A percentile compares a stretch with the other conserved stretches of the same genome.
Conservation (phyloP, 306 rosid species). For the Acacia melanoxylon region DNA sequence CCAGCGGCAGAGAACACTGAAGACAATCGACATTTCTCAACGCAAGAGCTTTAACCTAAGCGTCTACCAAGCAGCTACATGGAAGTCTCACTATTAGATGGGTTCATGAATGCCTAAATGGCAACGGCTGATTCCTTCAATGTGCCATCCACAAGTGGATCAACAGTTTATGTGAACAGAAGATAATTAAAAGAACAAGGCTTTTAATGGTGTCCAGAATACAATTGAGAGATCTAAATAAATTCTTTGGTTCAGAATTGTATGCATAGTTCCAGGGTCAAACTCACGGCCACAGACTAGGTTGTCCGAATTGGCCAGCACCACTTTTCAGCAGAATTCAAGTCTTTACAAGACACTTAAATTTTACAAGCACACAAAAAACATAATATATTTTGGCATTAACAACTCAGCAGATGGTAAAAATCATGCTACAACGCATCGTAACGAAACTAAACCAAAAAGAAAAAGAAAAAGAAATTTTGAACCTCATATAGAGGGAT, state of each 20-base stretch:
- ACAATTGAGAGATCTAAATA: constrained; percentile 35
- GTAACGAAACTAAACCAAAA: background rate
- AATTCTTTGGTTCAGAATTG: background rate
- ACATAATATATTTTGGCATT: background rate
- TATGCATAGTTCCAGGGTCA: background rate
- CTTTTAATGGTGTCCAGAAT: constrained; percentile 1
- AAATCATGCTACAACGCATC: background rate
- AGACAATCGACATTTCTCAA: background rate
- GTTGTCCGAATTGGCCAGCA: background rate
- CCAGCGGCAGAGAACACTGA: background rate
- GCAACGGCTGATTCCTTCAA: background rate
- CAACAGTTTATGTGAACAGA: background rate
- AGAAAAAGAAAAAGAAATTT: constrained; percentile 11
- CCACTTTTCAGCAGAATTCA: constrained; percentile 25
- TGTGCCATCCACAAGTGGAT: background rate
- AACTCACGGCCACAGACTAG: background rate
- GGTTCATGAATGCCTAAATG: constrained; percentile 21
- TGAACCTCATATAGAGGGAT: background rate
- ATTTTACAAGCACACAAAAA: background rate
- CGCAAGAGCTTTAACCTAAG: background rate
- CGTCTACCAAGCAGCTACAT: background rate
- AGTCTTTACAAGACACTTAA: background rate
- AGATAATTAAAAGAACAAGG: background rate
- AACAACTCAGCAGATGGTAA: background rate
- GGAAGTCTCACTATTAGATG: constrained; percentile 14